Evolutionary conservation across 1,284 basidiomycete species (phyloP).

Genomic region (Trametes polyzona): DNA sequence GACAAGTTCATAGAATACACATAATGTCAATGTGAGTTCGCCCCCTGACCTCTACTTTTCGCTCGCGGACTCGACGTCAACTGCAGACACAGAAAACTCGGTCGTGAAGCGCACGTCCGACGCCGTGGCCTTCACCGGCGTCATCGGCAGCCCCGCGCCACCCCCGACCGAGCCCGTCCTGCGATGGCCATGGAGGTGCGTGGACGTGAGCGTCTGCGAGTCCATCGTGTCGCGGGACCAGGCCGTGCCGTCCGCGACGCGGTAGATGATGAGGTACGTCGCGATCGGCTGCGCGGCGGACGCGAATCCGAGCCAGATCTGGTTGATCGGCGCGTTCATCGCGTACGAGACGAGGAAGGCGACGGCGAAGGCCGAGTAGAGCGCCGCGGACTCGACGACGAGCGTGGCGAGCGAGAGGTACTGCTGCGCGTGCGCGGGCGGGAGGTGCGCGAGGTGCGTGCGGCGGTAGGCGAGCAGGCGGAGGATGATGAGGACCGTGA

Average conservation of each 20-base stretch:
- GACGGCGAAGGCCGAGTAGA: constrained; percentile 47
- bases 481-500: constrained; percentile 46
- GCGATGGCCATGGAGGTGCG: not conserved
- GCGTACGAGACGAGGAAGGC: constrained; percentile 50
- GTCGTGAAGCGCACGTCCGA: constrained; percentile 21
- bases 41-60: not conserved
- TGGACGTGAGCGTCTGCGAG: constrained; percentile 17
- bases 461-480: constrained; percentile 45
- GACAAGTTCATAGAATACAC: too few species aligned
- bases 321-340: constrained; percentile 35
- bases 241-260: constrained; percentile 31
- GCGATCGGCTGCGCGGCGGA: constrained; percentile 42
- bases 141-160: too few species aligned
- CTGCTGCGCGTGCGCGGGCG: constrained; percentile 39
- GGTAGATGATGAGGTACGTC: constrained; percentile 43
- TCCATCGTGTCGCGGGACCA: constrained; percentile 24
- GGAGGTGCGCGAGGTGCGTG: constrained; percentile 35
- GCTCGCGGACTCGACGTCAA: constrained; percentile 4
- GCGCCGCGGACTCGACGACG: constrained; percentile 46
- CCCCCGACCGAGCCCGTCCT: not conserved
- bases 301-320: constrained; percentile 23
- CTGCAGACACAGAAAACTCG: constrained; percentile 14
- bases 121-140: not conserved
- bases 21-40: too few species aligned
- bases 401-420: constrained; percentile 47